These are phyloP conservation scores for Davidsoniella neocaledoniae DNA, from an alignment of 2,329 filamentous ascomycete genomes.

Conservation along the genomic window DNA sequence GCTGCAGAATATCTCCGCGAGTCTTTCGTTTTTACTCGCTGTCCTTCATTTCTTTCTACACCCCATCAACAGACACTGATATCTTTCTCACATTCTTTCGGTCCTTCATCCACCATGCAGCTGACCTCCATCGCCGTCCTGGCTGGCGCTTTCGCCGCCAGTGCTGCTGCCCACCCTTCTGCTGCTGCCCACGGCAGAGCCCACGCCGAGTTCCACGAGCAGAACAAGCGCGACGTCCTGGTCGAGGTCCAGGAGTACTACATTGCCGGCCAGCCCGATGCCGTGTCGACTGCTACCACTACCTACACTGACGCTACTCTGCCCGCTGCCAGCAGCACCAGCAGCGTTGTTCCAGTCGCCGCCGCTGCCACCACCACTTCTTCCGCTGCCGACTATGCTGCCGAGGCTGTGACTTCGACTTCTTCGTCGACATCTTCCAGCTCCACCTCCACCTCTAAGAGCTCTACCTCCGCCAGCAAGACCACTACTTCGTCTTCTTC, in stretches of 20 bases:
- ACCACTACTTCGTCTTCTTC: conserved; percentile 11
- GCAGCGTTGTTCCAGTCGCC: conserved; percentile 1
- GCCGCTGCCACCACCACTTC: conserved; percentile 4
- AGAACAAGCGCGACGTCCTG: conserved; percentile 10
- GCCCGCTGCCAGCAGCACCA: conserved; percentile 12
- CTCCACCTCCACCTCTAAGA: conserved; percentile 10
- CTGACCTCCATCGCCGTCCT: conserved; percentile 23
- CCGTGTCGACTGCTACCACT: conserved; percentile 15
- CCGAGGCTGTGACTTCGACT: conserved; percentile 10
- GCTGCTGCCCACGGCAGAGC: conserved; percentile 19
- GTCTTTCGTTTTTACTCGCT: neutral
- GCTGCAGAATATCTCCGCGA: neutral
- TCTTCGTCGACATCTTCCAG: conserved; percentile 9
- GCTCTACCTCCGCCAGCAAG: conserved; percentile 13
- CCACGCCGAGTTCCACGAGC: conserved; percentile 19
- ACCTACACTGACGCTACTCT: conserved; percentile 11
- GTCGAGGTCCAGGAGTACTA: conserved; percentile 17
- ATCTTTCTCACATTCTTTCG: neutral
- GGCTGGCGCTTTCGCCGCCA: conserved; percentile 22
- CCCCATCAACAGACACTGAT: neutral
- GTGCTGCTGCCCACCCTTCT: conserved; percentile 26
- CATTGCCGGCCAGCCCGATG: conserved; percentile 20
- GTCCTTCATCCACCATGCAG: conserved; percentile 21
- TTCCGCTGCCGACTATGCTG: neutral
- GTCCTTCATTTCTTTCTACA: neutral